These are phyloP conservation scores for Nakazawaea wyomingensis DNA, from an alignment of 805 yeast species.

Conservation along the genomic window DNA sequence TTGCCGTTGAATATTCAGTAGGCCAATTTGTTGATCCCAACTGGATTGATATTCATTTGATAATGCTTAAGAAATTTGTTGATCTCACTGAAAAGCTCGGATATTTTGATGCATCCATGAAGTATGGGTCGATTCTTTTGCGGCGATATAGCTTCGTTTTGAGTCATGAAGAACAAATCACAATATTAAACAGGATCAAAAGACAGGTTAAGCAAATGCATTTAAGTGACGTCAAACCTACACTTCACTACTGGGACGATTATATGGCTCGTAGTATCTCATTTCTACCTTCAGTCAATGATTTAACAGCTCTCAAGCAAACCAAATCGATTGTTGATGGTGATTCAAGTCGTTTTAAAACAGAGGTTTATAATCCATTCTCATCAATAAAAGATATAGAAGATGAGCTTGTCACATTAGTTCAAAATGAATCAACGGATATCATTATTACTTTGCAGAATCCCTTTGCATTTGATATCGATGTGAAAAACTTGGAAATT, in stretches of 20 bases:
- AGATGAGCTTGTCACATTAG: constrained; percentile 29
- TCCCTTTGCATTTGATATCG: constrained; percentile 73
- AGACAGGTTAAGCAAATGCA: constrained; percentile 22
- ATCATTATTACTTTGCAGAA: constrained; percentile 60
- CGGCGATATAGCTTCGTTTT: constrained; percentile 52
- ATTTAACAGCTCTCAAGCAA: constrained; percentile 16
- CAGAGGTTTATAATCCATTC: constrained; percentile 46
- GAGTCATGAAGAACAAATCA: constrained; percentile 52
- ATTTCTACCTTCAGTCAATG: constrained; percentile 27
- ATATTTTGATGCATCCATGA: constrained; percentile 38
- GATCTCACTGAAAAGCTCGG: constrained; percentile 32
- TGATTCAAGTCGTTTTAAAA: neutral
- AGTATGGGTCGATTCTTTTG: constrained; percentile 49
- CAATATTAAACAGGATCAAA: constrained; percentile 30
- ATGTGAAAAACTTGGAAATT: constrained; percentile 44
- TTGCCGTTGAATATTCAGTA: constrained; percentile 27
- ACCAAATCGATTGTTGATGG: neutral
- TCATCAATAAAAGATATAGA: constrained; percentile 14
- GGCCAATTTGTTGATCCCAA: constrained; percentile 22
- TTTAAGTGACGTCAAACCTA: constrained; percentile 19
- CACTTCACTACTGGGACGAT: constrained; percentile 67
- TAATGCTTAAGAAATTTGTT: constrained; percentile 29
- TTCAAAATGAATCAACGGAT: constrained; percentile 61
- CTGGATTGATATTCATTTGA: constrained; percentile 58
- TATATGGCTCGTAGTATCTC: constrained; percentile 49